Evolutionary conservation across 768 basidiomycete genomes (phyloP).

Genomic region (Naganishia kalamii): DNA sequence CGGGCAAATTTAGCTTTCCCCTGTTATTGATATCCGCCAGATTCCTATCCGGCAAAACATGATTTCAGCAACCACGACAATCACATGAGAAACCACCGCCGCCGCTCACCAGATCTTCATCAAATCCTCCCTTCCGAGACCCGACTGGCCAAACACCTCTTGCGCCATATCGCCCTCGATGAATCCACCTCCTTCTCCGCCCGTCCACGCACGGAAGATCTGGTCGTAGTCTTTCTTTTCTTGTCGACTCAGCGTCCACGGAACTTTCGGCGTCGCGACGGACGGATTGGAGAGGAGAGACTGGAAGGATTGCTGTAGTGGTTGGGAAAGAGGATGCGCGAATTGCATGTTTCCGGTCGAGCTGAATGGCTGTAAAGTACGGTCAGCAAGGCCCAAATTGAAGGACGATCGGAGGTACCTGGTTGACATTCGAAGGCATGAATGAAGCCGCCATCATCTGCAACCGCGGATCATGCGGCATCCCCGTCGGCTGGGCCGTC

Average conservation of each 20-base stretch:
- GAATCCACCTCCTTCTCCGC: conserved; percentile 64
- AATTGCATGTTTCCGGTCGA: conserved; percentile 57
- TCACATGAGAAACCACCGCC: background rate
- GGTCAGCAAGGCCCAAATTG: background rate
- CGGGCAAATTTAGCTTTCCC: conserved; percentile 87
- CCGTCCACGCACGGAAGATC: conserved; percentile 90
- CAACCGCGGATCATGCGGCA: conserved; percentile 60
- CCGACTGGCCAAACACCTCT: conserved; percentile 92
- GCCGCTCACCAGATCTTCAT: conserved; percentile 79
- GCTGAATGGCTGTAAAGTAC: conserved; percentile 32
- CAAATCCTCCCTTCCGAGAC: conserved; percentile 77
- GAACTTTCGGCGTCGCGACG: conserved; percentile 61
- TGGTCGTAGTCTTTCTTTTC: conserved; percentile 96
- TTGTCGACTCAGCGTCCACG: conserved; percentile 63
- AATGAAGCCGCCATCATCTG: conserved; percentile 87
- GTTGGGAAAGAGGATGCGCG: conserved; percentile 51
- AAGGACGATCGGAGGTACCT: background rate
- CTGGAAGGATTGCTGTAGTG: conserved; percentile 77
- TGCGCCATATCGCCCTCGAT: conserved; percentile 75
- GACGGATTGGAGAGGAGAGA: conserved; percentile 72
- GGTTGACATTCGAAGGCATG: conserved; percentile 58
- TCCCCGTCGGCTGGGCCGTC: conserved; percentile 40
- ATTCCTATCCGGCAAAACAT: conserved; percentile 55
- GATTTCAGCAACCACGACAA: background rate
- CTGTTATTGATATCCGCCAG: conserved; percentile 88